Evolutionary conservation across 352 stramenopile species (phyloP), one percentile per base, ranked within the genome.

Genomic region (Globisporangium cederbergense): DNA sequence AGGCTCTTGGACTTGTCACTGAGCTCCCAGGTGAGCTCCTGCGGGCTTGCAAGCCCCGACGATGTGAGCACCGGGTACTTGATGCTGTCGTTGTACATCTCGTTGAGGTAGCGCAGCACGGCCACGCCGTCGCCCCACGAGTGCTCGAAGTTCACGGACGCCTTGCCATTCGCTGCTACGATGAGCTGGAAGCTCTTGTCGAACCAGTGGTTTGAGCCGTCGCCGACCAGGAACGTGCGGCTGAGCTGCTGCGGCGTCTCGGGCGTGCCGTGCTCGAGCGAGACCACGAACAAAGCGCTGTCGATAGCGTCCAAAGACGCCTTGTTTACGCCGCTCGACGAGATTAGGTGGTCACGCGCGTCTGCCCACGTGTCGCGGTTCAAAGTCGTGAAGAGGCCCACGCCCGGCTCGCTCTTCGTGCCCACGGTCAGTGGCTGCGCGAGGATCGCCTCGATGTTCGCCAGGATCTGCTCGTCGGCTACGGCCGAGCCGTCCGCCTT

Each of bases 171-270:
- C 11, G 73, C 74, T 10, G 84, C 80, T 7, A 97, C 70, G 52
- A 97, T 91, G 4, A 97, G 65, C 69, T 97, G 90, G 61, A 97
- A 95, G 67, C 86, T 95, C 85, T 97, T 97, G 72, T 97, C 90
- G 54, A 96, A 96, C 89, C 90, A 97, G 67, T 93, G 88, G 75
- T 97, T 96, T 22, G 76, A 76, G 53, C 83, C 88, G 49, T 96
- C 81, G 57, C 90, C 90, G 43, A 86, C 59, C 9, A 97, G 75
- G 70, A 96, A 97, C 56, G 77, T 89, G 53, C 83, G 73, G 42
- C 83, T 91, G 43, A 93, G 73, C 30, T 93, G 64, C 58, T 83
- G 61, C 7, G 80, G 63, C 7, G 78, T 81, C 30, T 70, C 66
- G 11, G 90, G 88, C 10, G 82, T 71, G 38, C 64, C 68, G 62